These are phyloP conservation scores for Geosiphon pyriformis DNA, from an alignment of 192 early-diverging fungal genomes.

Conservation along the genomic window DNA sequence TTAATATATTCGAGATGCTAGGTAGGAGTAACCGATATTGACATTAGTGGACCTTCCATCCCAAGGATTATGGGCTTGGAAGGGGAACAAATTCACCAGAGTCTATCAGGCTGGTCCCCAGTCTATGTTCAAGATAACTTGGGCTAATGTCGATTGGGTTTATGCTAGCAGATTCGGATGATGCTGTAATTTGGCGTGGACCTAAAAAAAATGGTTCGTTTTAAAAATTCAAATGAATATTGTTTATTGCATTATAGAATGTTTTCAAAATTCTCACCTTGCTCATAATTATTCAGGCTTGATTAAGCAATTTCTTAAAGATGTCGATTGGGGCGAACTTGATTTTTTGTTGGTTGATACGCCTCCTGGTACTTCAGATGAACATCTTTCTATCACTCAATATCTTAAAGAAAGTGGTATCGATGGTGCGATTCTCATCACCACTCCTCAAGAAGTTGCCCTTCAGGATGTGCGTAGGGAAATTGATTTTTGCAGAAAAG, in stretches of 20 bases:
- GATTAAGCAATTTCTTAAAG: conserved; percentile 95
- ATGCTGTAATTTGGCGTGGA: conserved; percentile 93
- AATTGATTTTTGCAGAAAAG: conserved; percentile 92
- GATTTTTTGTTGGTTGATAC: conserved; percentile 95
- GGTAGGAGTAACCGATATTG: conserved; percentile 91
- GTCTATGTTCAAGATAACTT: conserved; percentile 77
- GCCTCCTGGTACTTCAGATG: conserved; percentile 95
- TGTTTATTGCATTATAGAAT: neutral
- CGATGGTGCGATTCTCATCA: conserved; percentile 86
- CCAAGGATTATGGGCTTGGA: conserved; percentile 88
- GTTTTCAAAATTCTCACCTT: neutral
- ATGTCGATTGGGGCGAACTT: conserved; percentile 89
- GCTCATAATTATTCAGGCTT: conserved; percentile 39
- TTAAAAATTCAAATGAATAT: neutral
- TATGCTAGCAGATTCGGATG: conserved; percentile 78
- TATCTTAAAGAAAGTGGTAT: conserved; percentile 70
- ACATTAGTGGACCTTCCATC: conserved; percentile 94
- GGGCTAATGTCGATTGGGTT: conserved; percentile 92
- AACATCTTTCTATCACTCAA: conserved; percentile 86
- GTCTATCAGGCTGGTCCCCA: conserved; percentile 73
- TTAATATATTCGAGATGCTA: conserved; percentile 14
- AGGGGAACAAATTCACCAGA: conserved; percentile 77
- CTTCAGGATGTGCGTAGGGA: conserved; percentile 95
- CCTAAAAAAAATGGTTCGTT: conserved; percentile 80
- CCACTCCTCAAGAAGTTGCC: conserved; percentile 89